Evolutionary conservation across 306 rosid genomes (phyloP), one percentile per base, ranked within the genome.

Genomic region (Quercus aquifolioides): DNA sequence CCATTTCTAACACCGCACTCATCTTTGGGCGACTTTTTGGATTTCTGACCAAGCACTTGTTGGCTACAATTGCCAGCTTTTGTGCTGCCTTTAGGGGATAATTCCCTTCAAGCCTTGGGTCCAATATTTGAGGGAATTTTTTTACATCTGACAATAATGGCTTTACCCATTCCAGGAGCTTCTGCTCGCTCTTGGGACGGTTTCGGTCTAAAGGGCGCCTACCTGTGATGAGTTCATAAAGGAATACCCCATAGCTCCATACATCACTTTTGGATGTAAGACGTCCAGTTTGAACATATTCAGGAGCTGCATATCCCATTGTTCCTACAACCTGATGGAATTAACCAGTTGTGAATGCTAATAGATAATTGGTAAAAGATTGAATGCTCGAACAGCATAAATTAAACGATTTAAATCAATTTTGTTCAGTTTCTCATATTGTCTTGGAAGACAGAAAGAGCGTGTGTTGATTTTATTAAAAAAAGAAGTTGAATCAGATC

Each of bases 231-330:
- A 95, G 96, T 83, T 95, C 99, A 71, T 93, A 95, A 7, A 95
- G 97, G 85, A 95, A 95, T 73, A 95, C 98, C 6, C 99, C 99
- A 25, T 86, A 95, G 84, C 98, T 87, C 99, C 99, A 95, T 73
- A 95, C 96, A 38, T 95, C 99, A 75, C 81, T 91, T 86, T 93
- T 95, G 52, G 90, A 85, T 21, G 98, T 90, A 19, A 95, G 94
- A 49, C 94, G 98, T 68, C 99, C 99, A 0, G 99, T 95, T 85
- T 85, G 96, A 76, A 95, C 41, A 85, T 93, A 95, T 76, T 95
- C 99, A 3, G 99, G 99, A 83, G 99, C 97, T 69, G 99, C 97
- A 79, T 95, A 95, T 55, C 99, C 99, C 92, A 89, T 88, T 20
- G 99, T 95, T 89, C 99, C 99, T 38, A 93, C 98, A 79, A 90